phyloP scores from a whole-genome alignment of 1,139 yeast genomes.

The Kazachstania sp. region DNA sequence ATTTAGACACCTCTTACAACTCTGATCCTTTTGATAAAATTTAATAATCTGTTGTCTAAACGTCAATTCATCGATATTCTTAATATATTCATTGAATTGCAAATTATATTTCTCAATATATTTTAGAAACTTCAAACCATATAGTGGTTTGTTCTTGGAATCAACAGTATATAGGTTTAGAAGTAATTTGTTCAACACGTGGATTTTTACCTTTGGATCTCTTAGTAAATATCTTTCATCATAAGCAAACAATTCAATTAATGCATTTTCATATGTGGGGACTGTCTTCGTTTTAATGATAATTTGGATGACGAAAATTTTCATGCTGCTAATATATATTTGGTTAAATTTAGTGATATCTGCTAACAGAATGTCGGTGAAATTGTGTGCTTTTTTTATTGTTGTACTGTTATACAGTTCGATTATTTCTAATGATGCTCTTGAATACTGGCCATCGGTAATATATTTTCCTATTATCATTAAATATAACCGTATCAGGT shows the following conservation, averaged over 20 bases:
- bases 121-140: conserved; percentile 28
- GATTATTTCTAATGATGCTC: conserved; percentile 16
- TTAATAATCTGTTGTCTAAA: conserved; percentile 18
- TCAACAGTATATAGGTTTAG: conserved; percentile 22
- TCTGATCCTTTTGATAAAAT: conserved; percentile 1
- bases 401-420: conserved; percentile 22
- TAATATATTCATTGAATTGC: conserved; percentile 19
- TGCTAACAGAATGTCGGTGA: conserved; percentile 20
- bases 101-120: conserved; percentile 21
- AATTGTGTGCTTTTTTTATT: conserved; percentile 8
- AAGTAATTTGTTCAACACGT: conserved; percentile 21
- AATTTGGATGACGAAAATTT: conserved; percentile 25
- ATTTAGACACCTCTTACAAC: conserved; percentile 6
- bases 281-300: conserved; percentile 17
- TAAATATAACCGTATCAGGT: conserved; percentile 20
- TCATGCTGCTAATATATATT: conserved; percentile 22
- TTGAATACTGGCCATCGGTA: conserved; percentile 8
- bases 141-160: conserved; percentile 18
- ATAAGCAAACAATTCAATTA: conserved; percentile 20
- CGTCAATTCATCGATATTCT: conserved; percentile 15
- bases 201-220: conserved; percentile 16
- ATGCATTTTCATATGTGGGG: conserved; percentile 8
- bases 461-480: conserved; percentile 20
- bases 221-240: conserved; percentile 24
- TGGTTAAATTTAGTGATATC: conserved; percentile 22